Conservation (phyloP, 1,139 yeast species). For the Candida mesenterica region DNA sequence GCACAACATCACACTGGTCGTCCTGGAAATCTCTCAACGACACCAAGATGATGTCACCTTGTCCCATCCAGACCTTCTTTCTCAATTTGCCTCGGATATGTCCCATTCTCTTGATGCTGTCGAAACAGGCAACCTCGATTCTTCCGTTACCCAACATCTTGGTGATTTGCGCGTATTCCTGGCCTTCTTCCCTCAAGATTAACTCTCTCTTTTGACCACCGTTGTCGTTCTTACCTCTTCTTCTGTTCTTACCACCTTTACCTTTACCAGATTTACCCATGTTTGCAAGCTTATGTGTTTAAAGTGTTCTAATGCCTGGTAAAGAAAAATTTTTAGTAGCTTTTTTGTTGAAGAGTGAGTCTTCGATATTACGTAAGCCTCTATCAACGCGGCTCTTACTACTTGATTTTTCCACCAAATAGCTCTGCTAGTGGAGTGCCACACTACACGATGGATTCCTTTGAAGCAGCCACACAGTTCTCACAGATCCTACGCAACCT, state of each 20-base stretch:
- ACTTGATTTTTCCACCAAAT: background rate
- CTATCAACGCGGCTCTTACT: background rate
- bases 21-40: slow-evolving; percentile 98
- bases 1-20: slow-evolving; percentile 96
- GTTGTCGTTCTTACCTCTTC: slow-evolving; percentile 98
- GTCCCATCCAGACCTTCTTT: slow-evolving; percentile 99
- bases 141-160: slow-evolving; percentile 99
- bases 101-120: slow-evolving; percentile 89
- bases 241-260: slow-evolving; percentile 80
- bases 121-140: slow-evolving; percentile 92
- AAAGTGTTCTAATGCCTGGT: too few species aligned
- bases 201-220: slow-evolving; percentile 93
- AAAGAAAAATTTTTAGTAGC: slow-evolving; percentile 1
- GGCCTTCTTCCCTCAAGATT: slow-evolving; percentile 90
- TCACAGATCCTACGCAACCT: slow-evolving; percentile 57
- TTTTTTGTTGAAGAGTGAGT: slow-evolving; percentile 3
- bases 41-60: slow-evolving; percentile 94
- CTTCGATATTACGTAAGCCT: too few species aligned
- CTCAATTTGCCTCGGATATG: slow-evolving; percentile 98
- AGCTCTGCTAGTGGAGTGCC: too few species aligned
- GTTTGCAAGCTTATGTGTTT: slow-evolving; percentile 8
- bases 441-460: slow-evolving; percentile 59
- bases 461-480: slow-evolving; percentile 73
- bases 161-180: slow-evolving; percentile 97
- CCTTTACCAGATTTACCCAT: slow-evolving; percentile 57